Percentiles rank a stretch among this genome's conserved stretches.
Evolutionary conservation across 2,329 filamentous ascomycete species (phyloP).

Genomic region (Keithomyces neogunnii): DNA sequence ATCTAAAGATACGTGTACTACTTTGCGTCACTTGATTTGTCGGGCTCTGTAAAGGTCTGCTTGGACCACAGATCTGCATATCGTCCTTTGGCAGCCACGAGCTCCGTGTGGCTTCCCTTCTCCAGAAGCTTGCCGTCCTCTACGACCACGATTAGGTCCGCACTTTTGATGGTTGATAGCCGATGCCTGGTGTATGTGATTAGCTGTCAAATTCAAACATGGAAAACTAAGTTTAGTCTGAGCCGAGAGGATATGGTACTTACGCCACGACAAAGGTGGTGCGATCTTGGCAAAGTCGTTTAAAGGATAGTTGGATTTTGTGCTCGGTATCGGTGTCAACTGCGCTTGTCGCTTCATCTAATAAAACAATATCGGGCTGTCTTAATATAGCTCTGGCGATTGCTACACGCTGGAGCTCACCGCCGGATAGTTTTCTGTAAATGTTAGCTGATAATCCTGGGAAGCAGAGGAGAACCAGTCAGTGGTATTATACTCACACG

Average conservation of each 20-base stretch:
- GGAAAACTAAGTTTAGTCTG: too few relatives aligned
- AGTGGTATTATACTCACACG: constrained; percentile 24
- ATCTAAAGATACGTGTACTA: too few relatives aligned
- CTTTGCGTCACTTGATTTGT: too few relatives aligned
- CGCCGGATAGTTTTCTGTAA: constrained; percentile 51
- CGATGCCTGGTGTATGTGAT: constrained; percentile 41
- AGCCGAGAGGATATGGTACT: constrained; percentile 14
- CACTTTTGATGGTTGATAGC: constrained; percentile 62
- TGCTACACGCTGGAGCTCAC: constrained; percentile 57
- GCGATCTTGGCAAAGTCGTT: constrained; percentile 47
- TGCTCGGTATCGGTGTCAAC: constrained; percentile 64
- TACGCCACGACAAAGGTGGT: constrained; percentile 61
- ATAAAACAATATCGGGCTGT: constrained; percentile 63
- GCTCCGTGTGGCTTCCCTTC: constrained; percentile 50
- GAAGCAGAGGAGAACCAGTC: too few relatives aligned
- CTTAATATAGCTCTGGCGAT: constrained; percentile 67
- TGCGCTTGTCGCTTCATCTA: constrained; percentile 73
- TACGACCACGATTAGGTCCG: constrained; percentile 59
- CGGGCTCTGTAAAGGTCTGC: constrained; percentile 44
- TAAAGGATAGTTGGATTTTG: constrained; percentile 55
- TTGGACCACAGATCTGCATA: constrained; percentile 60
- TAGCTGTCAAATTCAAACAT: constrained; percentile 1
- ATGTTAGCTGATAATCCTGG: constrained; percentile 12
- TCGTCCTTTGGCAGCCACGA: constrained; percentile 49
- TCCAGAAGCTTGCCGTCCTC: constrained; percentile 55